These are phyloP conservation scores for Pyrenopolyporus hunteri DNA, from an alignment of 495 filamentous ascomycete genomes.

Conservation along the genomic window DNA sequence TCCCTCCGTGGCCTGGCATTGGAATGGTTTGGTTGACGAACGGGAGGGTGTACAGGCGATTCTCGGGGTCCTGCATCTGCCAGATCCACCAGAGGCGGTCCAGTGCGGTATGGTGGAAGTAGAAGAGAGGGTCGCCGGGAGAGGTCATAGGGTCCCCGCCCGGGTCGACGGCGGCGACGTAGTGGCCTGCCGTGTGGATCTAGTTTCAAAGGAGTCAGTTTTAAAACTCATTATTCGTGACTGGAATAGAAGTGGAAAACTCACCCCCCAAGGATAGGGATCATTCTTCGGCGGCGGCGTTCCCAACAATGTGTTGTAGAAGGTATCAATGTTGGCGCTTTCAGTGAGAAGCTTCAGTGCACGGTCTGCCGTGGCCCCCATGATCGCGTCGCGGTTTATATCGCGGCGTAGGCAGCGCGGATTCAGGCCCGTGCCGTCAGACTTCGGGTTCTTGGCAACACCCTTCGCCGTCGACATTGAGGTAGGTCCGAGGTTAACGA, in stretches of 20 bases:
- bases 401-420: constrained; percentile 55
- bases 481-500: constrained; percentile 49
- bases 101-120: constrained; percentile 62
- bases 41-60: constrained; percentile 36
- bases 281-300: constrained; percentile 47
- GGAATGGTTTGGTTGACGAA: constrained; percentile 34
- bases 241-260: constrained; percentile 5
- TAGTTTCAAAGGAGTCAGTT: constrained; percentile 44
- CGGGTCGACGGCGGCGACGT: constrained; percentile 64
- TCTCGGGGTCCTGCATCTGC: constrained; percentile 54
- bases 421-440: constrained; percentile 44
- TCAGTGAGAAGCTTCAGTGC: constrained; percentile 55
- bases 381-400: constrained; percentile 56
- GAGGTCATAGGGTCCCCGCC: constrained; percentile 59
- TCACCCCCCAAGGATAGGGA: constrained; percentile 47
- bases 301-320: constrained; percentile 59
- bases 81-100: constrained; percentile 65
- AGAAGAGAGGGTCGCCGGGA: constrained; percentile 62
- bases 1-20: constrained; percentile 7
- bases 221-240: constrained; percentile 20
- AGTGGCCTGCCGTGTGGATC: constrained; percentile 67
- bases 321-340: constrained; percentile 56
- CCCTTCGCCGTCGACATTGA: constrained; percentile 40
- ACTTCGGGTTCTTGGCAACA: constrained; percentile 43
- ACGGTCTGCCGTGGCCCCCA: constrained; percentile 56